phyloP scores from a whole-genome alignment of 176 grass and related monocot genomes.

The Juncus effusus region DNA sequence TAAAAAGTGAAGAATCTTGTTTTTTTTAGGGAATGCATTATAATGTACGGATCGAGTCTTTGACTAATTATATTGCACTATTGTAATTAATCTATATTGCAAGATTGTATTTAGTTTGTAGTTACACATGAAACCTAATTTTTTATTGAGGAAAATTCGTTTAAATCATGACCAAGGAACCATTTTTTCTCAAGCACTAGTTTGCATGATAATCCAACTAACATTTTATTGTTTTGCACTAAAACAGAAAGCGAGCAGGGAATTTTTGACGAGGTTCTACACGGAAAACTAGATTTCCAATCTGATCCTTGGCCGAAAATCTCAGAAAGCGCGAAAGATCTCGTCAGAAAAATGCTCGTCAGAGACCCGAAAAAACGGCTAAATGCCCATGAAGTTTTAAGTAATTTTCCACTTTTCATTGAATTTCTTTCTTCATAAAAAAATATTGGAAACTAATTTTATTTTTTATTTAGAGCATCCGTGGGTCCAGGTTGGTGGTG shows the following conservation, averaged over 20 bases:
- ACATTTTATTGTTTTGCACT: neutral
- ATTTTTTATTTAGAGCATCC: constrained; percentile 59
- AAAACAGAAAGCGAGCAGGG: constrained; percentile 80
- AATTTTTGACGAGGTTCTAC: constrained; percentile 92
- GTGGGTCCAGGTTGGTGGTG: constrained; percentile 76
- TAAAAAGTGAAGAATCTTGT: no score
- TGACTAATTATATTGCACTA: neutral
- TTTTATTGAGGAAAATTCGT: neutral
- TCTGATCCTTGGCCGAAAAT: constrained; percentile 93
- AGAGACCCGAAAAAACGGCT: constrained; percentile 77
- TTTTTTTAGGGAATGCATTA: no score
- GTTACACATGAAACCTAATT: neutral
- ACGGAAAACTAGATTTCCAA: constrained; percentile 70
- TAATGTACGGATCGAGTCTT: no score
- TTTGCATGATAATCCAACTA: neutral
- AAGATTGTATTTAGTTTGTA: neutral
- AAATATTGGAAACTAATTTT: constrained; percentile 1
- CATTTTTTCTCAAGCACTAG: neutral
- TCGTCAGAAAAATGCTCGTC: constrained; percentile 84
- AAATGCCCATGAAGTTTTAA: constrained; percentile 83
- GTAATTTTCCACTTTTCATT: constrained; percentile 37
- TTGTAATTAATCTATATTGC: constrained; percentile 1
- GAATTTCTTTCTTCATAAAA: constrained; percentile 4
- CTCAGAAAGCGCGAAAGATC: constrained; percentile 83
- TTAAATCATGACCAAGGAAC: neutral